Percentiles rank a stretch among this genome's conserved stretches.
Evolutionary conservation across 2,329 filamentous ascomycete species (phyloP).

Genomic region (Calonectria leucothoes): DNA sequence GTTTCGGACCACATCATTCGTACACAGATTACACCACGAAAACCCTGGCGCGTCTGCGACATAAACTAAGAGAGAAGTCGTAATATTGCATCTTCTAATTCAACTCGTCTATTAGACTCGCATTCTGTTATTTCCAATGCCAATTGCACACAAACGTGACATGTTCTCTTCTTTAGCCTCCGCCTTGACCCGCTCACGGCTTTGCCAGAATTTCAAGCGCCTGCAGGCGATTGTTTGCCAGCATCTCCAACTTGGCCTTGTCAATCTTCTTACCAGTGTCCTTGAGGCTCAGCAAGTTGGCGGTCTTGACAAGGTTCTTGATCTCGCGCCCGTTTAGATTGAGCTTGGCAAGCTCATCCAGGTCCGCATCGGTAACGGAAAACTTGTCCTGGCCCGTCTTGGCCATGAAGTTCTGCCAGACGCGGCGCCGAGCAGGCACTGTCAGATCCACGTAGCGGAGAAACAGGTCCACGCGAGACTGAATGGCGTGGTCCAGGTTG

Average conservation of each 20-base stretch:
- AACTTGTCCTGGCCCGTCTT: neutral
- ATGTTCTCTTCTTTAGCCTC: neutral
- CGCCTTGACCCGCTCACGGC: neutral
- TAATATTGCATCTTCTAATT: neutral
- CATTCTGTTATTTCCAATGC: no score
- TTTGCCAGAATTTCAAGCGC: neutral
- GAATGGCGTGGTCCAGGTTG: conserved; percentile 56
- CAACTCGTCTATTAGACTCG: neutral
- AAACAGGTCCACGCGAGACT: conserved; percentile 52
- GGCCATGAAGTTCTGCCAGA: conserved; percentile 15
- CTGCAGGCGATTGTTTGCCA: conserved; percentile 2
- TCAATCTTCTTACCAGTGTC: neutral
- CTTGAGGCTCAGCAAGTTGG: neutral
- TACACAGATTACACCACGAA: neutral
- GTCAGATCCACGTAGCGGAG: conserved; percentile 45
- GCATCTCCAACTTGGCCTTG: neutral
- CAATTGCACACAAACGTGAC: no score
- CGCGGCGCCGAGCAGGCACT: neutral
- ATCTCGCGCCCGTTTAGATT: conserved; percentile 15
- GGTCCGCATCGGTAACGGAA: neutral
- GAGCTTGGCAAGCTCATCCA: neutral
- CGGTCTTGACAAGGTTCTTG: conserved; percentile 19
- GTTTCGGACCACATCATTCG: neutral
- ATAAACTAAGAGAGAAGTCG: neutral
- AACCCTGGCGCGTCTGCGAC: neutral